Conservation (phyloP, 495 filamentous ascomycete species). For the Zalerion maritima region DNA sequence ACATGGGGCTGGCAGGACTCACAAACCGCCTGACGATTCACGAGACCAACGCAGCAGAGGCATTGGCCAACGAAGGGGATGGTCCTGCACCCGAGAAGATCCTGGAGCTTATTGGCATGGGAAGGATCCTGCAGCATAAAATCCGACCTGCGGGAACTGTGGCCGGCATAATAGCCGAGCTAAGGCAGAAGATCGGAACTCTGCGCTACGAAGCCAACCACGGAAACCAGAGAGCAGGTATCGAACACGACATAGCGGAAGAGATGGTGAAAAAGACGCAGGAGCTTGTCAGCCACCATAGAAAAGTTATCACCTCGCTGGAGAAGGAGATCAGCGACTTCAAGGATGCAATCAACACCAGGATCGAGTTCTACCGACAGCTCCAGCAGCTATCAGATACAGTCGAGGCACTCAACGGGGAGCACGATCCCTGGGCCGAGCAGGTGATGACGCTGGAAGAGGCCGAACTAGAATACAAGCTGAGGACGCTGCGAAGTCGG, state of each 20-base stretch:
- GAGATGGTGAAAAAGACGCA: conserved; percentile 40
- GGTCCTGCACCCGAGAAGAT: conserved; percentile 61
- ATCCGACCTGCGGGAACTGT: too few relatives aligned
- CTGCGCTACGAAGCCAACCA: conserved; percentile 46
- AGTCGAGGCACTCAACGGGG: conserved; percentile 55
- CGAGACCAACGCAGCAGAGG: conserved; percentile 46
- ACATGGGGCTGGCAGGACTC: conserved; percentile 59
- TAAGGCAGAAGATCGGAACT: conserved; percentile 45
- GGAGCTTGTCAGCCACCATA: conserved; percentile 46
- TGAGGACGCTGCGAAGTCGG: conserved; percentile 45
- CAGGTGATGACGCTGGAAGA: conserved; percentile 33
- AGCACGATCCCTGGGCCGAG: conserved; percentile 13
- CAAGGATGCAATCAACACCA: conserved; percentile 59
- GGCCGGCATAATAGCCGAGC: conserved; percentile 49
- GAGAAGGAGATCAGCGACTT: conserved; percentile 67
- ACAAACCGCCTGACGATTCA: conserved; percentile 66
- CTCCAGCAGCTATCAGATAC: conserved; percentile 79
- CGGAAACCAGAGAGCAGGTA: conserved; percentile 45
- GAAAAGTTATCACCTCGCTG: conserved; percentile 43
- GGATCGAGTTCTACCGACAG: conserved; percentile 78
- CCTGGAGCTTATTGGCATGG: conserved; percentile 41
- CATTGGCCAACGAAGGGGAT: conserved; percentile 42
- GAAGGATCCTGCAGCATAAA: conserved; percentile 47
- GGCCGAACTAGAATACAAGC: conserved; percentile 30
- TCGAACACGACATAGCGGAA: conserved; percentile 48